These are phyloP conservation scores for Leccinum subfulvum DNA, from an alignment of 1,284 basidiomycete genomes.

Conservation along the genomic window DNA sequence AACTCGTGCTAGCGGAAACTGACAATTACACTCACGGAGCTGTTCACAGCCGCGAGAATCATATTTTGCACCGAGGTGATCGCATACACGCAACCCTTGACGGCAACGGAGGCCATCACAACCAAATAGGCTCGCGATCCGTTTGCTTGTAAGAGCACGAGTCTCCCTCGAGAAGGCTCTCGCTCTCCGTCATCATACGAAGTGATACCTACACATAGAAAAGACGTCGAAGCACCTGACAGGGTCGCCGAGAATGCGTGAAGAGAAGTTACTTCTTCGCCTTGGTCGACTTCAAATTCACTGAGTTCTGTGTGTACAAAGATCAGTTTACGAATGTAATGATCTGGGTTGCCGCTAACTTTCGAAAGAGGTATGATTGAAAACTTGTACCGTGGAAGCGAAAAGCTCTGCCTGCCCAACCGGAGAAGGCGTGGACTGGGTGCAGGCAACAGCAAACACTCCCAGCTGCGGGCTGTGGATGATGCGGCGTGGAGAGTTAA, in stretches of 20 bases:
- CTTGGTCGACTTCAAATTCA: conserved; percentile 48
- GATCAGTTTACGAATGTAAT: conserved; percentile 8
- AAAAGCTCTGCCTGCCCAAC: conserved; percentile 52
- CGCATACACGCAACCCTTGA: conserved; percentile 64
- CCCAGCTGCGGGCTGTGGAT: conserved; percentile 53
- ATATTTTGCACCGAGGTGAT: conserved; percentile 46
- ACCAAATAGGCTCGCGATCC: conserved; percentile 28
- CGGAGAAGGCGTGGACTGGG: conserved; percentile 49
- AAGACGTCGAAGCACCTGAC: conserved; percentile 35
- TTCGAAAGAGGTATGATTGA: conserved; percentile 66
- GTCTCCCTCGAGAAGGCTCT: conserved; percentile 59
- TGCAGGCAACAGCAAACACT: conserved; percentile 65
- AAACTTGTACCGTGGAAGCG: conserved; percentile 60
- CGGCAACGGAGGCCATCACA: conserved; percentile 36
- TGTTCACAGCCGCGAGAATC: conserved; percentile 72
- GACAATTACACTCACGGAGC: conserved; percentile 53
- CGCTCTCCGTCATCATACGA: conserved; percentile 47
- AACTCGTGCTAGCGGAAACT: neutral
- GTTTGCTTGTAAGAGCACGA: conserved; percentile 43
- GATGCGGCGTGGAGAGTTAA: conserved; percentile 66
- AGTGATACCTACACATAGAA: conserved; percentile 64
- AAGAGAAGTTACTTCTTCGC: conserved; percentile 63
- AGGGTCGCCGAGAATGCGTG: conserved; percentile 39
- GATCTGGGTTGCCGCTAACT: conserved; percentile 37
- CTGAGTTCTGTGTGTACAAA: conserved; percentile 43